Evolutionary conservation across 1,284 basidiomycete species (phyloP), one percentile per base, ranked within the genome.

Genomic region (Neotropicomus parvogracilis): DNA sequence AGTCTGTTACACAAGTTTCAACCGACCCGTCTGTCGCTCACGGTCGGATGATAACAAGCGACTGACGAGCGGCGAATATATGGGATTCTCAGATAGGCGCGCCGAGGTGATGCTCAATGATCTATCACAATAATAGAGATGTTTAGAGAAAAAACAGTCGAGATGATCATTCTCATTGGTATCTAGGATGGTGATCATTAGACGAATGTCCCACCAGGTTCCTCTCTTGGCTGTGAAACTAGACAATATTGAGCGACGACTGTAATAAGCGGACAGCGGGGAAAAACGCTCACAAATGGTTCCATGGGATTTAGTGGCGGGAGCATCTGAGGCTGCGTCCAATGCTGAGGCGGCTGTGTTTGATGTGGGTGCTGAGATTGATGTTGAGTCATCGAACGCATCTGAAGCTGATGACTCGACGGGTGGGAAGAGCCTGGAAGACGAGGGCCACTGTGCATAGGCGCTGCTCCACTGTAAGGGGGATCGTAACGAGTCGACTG

Each of bases 291-390:
- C 62, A 85, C 83, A 64, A 78, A 86, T 42, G 82, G 67, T 45
- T 85, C 80, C 58, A 82, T 71, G 39, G 73, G 69, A 55, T 79
- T 72, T 46, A 77, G 55, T 28, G 74, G 68, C 29, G 69, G 60
- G 52, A 71, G 59, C 53, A 71, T 64, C 24, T 59, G 63, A 20
- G 43, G 6, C 29, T 65, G 55, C 50, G 64, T 66, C 79, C 79
- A 80, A 46, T 77, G 73, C 21, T 68, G 62, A 39, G 62, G 54
- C 35, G 69, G 57, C 31, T 72, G 70, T 48, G 74, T 71, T 27
- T 65, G 64, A 16, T 61, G 62, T 13, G 37, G 59, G 32, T 72
- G 59, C 19, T 59, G 59, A 12, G 58, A 40, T 10, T 63, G 58
- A 14, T 64, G 57, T 3, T 64, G 62, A 20, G 67, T 68, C 62